Base-by-base conservation (phyloP, 2,329 filamentous ascomycete species). In the Claviceps purpurea region DNA sequence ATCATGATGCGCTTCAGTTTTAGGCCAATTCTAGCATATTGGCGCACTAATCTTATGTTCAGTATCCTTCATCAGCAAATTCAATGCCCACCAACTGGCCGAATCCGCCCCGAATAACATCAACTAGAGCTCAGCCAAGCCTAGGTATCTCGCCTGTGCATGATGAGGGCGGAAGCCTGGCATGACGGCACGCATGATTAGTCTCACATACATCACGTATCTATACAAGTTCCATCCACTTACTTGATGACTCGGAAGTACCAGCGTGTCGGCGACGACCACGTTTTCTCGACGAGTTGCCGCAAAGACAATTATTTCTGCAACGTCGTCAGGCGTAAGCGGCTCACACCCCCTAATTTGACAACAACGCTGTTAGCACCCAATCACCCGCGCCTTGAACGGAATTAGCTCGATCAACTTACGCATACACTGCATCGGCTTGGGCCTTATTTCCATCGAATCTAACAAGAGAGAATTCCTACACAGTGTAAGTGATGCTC, bases 181-280 rank as follows among this genome's bases (percentile, higher is more conserved):
- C 22, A 40, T 6, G 42, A 38, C 14, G 16, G 22, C 38, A 50
- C 5, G 13, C 14, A 20, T 30, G 13, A 34, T 39, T 49, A 48
- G 34, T 20, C 37, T 8, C 24, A 13, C 30, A 30, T 14, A 30
- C 4, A 42, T 5, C 16, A 5, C 14, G 30, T 20, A 4, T 20
- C 11, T 22, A 18, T 22, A 22, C 6, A 24, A 14, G 5, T 16
- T 13, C 45, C 20, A 14, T 8, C 16, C 6, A 50, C 62, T 56
- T 57, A 89, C 89, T 78, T 96, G 90, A 65, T 95, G 89, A 61
- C 84, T 93, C 5, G 90, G 90, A 69, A 85, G 95, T 50, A 96
- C 74, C 55, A 96, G 70, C 5, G 87, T 85, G 69, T 96, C 90
- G 20, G 90, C 90, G 59, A 96, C 69, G 20, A 95, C 88, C 5